A percentile compares a stretch with the other conserved stretches of the same genome.
Conservation (phyloP, 352 stramenopile species). For the Globisporangium alternatum region DNA sequence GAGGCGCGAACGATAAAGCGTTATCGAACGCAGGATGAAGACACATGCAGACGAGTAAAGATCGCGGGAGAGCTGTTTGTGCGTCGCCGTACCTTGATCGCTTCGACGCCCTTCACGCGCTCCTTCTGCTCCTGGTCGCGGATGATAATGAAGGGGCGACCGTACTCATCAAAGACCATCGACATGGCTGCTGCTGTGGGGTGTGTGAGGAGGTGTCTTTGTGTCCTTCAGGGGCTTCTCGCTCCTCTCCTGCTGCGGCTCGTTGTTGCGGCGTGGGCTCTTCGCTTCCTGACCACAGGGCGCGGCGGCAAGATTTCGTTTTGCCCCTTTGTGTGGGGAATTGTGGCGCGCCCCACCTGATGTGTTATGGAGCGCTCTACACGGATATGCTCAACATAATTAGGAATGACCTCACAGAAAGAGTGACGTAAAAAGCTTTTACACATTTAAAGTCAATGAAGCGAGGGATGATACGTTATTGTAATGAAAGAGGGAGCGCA, state of each 20-base stretch:
- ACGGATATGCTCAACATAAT: too few species aligned
- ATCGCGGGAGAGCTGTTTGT: neutral
- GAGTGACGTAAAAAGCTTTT: too few species aligned
- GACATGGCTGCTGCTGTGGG: conserved; percentile 57
- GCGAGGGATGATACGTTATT: too few species aligned
- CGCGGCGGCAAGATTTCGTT: conserved; percentile 10
- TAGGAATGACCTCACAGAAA: too few species aligned
- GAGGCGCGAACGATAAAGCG: neutral
- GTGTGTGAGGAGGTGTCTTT: neutral
- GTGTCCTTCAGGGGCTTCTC: neutral
- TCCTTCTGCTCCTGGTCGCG: conserved; percentile 98
- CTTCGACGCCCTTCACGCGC: conserved; percentile 98
- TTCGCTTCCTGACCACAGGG: conserved; percentile 21
- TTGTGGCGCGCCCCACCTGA: too few species aligned
- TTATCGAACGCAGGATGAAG: too few species aligned
- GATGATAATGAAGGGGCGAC: conserved; percentile 99
- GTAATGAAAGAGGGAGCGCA: too few species aligned
- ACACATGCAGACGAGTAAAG: neutral
- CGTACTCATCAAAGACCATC: conserved; percentile 99
- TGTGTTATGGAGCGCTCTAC: too few species aligned
- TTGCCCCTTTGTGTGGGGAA: neutral
- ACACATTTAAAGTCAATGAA: too few species aligned
- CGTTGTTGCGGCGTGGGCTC: neutral
- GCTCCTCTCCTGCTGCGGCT: neutral
- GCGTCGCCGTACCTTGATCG: conserved; percentile 88